Conservation (phyloP, 805 yeast species). For the Starmera caribaea region DNA sequence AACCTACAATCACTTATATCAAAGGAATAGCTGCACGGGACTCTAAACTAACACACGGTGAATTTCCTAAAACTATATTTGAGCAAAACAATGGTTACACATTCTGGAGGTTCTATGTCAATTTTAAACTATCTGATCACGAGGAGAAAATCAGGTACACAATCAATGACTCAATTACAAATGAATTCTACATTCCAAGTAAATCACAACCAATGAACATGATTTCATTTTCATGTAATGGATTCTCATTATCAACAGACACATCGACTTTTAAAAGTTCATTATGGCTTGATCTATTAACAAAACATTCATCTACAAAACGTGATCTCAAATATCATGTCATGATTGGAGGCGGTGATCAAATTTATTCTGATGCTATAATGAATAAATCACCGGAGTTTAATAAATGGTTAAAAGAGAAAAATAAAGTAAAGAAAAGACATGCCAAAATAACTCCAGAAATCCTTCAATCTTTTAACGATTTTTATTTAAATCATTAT, state of each 20-base stretch:
- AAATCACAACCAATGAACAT: conserved; percentile 62
- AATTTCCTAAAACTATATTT: conserved; percentile 35
- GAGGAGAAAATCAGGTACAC: conserved; percentile 61
- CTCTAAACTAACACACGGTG: conserved; percentile 23
- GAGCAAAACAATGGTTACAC: conserved; percentile 34
- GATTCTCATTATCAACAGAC: conserved; percentile 69
- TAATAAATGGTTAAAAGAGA: conserved; percentile 53
- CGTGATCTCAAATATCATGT: conserved; percentile 50
- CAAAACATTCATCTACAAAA: conserved; percentile 41
- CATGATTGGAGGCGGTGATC: conserved; percentile 98
- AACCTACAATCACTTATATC: conserved; percentile 15
- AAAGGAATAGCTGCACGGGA: conserved; percentile 20
- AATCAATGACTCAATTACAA: conserved; percentile 35
- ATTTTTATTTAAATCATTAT: conserved; percentile 67
- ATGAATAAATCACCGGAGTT: conserved; percentile 45
- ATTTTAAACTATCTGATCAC: conserved; percentile 32
- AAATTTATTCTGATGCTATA: conserved; percentile 80
- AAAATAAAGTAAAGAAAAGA: conserved; percentile 36
- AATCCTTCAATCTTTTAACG: conserved; percentile 43
- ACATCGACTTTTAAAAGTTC: conserved; percentile 61
- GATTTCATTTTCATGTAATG: conserved; percentile 82
- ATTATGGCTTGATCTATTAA: conserved; percentile 79
- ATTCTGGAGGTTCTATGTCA: conserved; percentile 61
- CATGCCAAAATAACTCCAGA: conserved; percentile 35
- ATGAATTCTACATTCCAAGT: conserved; percentile 66